Percentiles rank a stretch among this genome's conserved stretches.
These are phyloP conservation scores for Diaporthe ilicicola DNA, from an alignment of 2,329 filamentous ascomycete genomes.

Conservation along the genomic window DNA sequence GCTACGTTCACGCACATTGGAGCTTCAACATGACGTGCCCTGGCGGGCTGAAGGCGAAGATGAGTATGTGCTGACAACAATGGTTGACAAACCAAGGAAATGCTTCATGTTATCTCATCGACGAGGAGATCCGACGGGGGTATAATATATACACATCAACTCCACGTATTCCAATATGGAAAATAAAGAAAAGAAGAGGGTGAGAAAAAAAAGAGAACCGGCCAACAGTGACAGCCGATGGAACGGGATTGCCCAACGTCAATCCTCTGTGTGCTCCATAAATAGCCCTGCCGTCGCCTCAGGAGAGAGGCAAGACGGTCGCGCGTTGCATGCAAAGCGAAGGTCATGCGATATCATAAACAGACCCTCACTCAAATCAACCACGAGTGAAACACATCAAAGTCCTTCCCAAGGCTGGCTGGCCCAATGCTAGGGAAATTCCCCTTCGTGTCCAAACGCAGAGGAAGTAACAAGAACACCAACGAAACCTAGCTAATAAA, in stretches of 20 bases:
- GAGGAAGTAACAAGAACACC: constrained; percentile 8
- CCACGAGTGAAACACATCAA: constrained; percentile 1
- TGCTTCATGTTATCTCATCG: constrained; percentile 13
- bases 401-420: background rate
- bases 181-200: background rate
- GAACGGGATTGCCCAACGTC: background rate
- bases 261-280: background rate
- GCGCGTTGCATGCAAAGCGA: background rate
- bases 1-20: background rate
- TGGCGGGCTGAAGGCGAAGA: background rate
- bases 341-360: constrained; percentile 11
- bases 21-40: background rate
- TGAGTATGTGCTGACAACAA: background rate
- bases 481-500: constrained; percentile 8
- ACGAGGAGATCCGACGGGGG: constrained; percentile 18
- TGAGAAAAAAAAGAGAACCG: background rate
- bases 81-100: background rate
- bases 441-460: background rate
- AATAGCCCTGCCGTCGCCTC: background rate
- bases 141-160: constrained; percentile 22
- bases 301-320: background rate
- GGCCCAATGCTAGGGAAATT: background rate
- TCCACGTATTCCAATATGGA: background rate
- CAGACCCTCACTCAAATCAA: constrained; percentile 1
- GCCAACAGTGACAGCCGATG: background rate